Evolutionary conservation across 1,284 basidiomycete genomes (phyloP).

Genomic region (Abortiporus biennis): DNA sequence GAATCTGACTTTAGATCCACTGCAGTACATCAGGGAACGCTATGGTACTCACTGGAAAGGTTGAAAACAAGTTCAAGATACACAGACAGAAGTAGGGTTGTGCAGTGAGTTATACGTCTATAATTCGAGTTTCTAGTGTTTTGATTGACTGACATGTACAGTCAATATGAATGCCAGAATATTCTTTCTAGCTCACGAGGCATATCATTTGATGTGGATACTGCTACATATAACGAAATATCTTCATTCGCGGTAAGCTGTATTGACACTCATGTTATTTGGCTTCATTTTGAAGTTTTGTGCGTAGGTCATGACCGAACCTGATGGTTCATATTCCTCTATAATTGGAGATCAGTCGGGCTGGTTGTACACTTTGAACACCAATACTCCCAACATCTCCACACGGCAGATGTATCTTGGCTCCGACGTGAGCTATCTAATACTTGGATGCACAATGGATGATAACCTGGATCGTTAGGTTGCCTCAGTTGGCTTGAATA

Average conservation of each 20-base stretch:
- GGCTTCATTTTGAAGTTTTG: neutral
- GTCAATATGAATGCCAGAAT: constrained; percentile 1
- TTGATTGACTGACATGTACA: too few species aligned
- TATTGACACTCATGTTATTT: neutral
- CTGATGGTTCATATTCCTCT: neutral
- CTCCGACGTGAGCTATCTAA: constrained; percentile 13
- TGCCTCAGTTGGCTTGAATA: constrained; percentile 4
- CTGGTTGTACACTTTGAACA: constrained; percentile 19
- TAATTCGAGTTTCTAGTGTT: neutral
- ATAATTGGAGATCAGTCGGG: constrained; percentile 18
- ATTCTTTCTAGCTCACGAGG: neutral
- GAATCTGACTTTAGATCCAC: too few species aligned
- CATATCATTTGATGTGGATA: neutral
- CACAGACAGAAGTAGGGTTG: neutral
- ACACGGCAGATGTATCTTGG: constrained; percentile 16
- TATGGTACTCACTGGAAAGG: neutral
- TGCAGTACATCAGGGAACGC: neutral
- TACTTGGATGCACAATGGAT: neutral
- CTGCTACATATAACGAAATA: neutral
- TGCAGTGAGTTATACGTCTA: neutral
- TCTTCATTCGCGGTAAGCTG: constrained; percentile 5
- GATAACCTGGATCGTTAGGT: constrained; percentile 11
- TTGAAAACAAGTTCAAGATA: neutral
- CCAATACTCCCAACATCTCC: constrained; percentile 9
- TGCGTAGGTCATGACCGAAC: neutral